These are phyloP conservation scores for Purpureocillium lavendulum DNA, from an alignment of 2,329 filamentous ascomycete genomes.

Conservation along the genomic window DNA sequence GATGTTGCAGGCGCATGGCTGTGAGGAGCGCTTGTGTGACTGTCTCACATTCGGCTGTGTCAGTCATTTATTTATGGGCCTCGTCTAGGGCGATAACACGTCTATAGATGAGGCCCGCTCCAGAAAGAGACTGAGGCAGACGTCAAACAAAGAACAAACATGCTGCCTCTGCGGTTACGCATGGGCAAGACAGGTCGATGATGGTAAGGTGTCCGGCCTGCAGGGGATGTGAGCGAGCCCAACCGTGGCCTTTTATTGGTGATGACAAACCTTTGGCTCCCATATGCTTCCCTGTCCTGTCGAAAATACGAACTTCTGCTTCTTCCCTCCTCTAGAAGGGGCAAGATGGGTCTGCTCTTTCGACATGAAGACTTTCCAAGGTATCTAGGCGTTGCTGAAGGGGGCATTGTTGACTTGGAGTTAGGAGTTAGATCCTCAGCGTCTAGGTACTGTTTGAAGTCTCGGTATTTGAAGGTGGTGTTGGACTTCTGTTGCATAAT, in stretches of 20 bases:
- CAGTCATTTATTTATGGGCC: conserved; percentile 67
- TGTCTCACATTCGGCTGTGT: conserved; percentile 39
- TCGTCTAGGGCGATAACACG: conserved; percentile 65
- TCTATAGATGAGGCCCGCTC: conserved; percentile 38
- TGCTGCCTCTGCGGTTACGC: conserved; percentile 57
- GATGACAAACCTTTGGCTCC: conserved; percentile 10
- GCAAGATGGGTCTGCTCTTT: conserved; percentile 9
- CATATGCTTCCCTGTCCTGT: conserved; percentile 9
- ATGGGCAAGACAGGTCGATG: conserved; percentile 66
- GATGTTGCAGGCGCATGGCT: conserved; percentile 63
- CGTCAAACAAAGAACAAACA: conserved; percentile 65
- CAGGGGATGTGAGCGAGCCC: no score
- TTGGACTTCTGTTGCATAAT: conserved; percentile 29
- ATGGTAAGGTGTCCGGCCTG: conserved; percentile 27
- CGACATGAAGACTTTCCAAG: conserved; percentile 48
- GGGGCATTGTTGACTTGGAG: conserved; percentile 39
- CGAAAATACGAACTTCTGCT: neutral
- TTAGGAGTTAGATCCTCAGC: conserved; percentile 32
- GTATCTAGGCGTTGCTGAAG: conserved; percentile 33
- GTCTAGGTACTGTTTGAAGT: conserved; percentile 29
- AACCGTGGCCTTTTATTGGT: no score
- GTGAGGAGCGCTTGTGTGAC: conserved; percentile 56
- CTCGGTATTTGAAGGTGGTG: conserved; percentile 37
- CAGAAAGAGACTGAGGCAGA: conserved; percentile 59
- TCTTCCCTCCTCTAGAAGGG: no score